A percentile compares a stretch with the other conserved stretches of the same genome.
Conservation (phyloP, 768 basidiomycete species). For the Calocera viscosa region DNA sequence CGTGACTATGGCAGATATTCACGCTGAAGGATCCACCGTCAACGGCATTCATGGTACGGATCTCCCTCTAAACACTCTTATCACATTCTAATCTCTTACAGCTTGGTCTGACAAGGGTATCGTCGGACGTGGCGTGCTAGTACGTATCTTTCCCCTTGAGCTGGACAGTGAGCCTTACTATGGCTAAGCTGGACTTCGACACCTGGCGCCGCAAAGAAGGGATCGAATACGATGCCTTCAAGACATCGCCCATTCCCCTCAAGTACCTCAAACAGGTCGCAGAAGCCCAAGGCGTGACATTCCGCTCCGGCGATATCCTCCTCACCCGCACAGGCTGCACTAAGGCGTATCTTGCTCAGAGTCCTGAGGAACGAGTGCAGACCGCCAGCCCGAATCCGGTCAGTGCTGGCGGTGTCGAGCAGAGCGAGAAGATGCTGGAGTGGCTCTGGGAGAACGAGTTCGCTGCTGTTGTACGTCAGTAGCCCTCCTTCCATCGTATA, state of each 20-base stretch:
- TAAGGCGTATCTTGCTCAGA: slow-evolving; percentile 21
- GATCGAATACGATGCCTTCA: slow-evolving; percentile 55
- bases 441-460: slow-evolving; percentile 56
- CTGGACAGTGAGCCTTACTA: no score
- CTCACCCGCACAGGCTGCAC: slow-evolving; percentile 53
- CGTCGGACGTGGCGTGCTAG: slow-evolving; percentile 52
- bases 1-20: not conserved
- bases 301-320: slow-evolving; percentile 48
- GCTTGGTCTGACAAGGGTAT: slow-evolving; percentile 29
- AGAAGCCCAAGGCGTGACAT: slow-evolving; percentile 43
- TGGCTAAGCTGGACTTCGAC: slow-evolving; percentile 34
- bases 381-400: not conserved
- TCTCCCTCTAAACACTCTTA: no score
- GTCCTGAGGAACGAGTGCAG: not conserved
- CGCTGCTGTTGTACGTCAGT: slow-evolving; percentile 54
- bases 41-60: no score
- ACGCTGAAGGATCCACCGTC: no score
- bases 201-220: slow-evolving; percentile 27
- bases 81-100: no score
- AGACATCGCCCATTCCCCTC: slow-evolving; percentile 39
- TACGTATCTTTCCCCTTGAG: slow-evolving; percentile 33
- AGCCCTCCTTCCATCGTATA: slow-evolving; percentile 36
- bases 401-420: slow-evolving; percentile 52
- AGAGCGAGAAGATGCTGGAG: slow-evolving; percentile 44
- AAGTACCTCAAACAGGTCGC: slow-evolving; percentile 48